Evolutionary conservation across 306 rosid genomes (phyloP), one percentile per base, ranked within the genome.

Genomic region (Chamaecrista fasciculata): DNA sequence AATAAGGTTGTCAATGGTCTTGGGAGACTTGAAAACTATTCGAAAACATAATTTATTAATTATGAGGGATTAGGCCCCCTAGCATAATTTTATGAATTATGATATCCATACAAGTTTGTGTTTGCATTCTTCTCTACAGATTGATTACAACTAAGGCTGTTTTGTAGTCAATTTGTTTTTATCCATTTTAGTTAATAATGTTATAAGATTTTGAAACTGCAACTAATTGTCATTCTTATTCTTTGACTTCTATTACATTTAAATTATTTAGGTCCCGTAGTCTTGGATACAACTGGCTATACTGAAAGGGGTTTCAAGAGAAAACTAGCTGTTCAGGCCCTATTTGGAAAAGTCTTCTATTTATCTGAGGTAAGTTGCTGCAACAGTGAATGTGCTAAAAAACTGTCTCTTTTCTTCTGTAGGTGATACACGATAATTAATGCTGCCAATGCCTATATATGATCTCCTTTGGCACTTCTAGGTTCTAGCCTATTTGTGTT

Each of bases 291-390:
- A 67, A 74, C 97, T 14, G 97, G 98, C 71, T 94, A 94, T 76
- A 80, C 96, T 28, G 98, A 94, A 82, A 89, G 60, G 83, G 98
- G 97, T 79, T 94, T 94, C 81, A 94, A 94, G 82, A 86, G 98
- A 86, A 94, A 94, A 76, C 81, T 94, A 66, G 98, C 97, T 21
- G 92, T 90, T 61, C 95, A 90, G 78, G 82, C 87, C 36, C 96
- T 94, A 43, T 94, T 94, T 65, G 97, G 97, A 71, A 94, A 94
- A 81, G 78, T 94, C 70, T 94, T 88, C 86, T 90, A 94, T 78
- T 85, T 94, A 40, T 90, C 98, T 12, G 98, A 94, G 89, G 97
- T 90, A 74, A 70, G 86, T 75, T 28, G 53, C 53, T 49, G 25
- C 29, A 80, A 67, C 74, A 51, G 63, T 66, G 29, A 31, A 60